Base-by-base conservation (phyloP, 495 filamentous ascomycete genomes). In the Penicillium atrosanguineum region DNA sequence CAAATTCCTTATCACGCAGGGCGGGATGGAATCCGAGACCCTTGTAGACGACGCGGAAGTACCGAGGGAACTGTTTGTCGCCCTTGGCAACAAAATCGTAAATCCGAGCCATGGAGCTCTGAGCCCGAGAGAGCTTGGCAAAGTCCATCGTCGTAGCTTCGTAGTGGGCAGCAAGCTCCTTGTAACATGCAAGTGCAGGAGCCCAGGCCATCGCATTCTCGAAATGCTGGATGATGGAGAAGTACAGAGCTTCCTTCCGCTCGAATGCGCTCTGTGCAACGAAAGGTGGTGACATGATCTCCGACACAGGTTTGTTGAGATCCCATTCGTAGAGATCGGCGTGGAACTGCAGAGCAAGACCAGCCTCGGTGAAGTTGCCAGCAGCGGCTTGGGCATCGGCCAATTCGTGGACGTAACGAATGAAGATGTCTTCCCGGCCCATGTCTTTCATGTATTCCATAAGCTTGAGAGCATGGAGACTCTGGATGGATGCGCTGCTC, bases 401-500 rank as follows among this genome's bases (percentile, higher is more conserved):
- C 3, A 99, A 79, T 66, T 96, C 91, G 63, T 99, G 95, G 21
- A 97, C 92, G 64, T 97, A 97, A 52, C 91, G 87, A 58, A 96
- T 88, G 67, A 92, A 99, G 56, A 97, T 96, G 64, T 96, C 91
- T 67, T 95, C 91, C 63, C 95, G 95, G 57, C 93, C 88, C 90
- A 96, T 94, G 65, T 97, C 93, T 65, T 90, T 86, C 68, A 97
- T 82, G 73, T 96, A 97, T 57, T 96, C 90, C 94, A 97, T 96
- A 36, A 98, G 71, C 61, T 89, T 83, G 43, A 97, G 77, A 1
- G 90, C 90, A 65, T 97, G 88, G 64, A 95, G 85, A 15, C 91
- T 89, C 58, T 95, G 89, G 1, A 81, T 84, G 18, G 83, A 83
- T 29, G 90, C 87, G 3, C 85, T 84, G 56, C 87, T 87, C 67